Conservation (phyloP, 148 eudicot species). For the Limonium bicolor region DNA sequence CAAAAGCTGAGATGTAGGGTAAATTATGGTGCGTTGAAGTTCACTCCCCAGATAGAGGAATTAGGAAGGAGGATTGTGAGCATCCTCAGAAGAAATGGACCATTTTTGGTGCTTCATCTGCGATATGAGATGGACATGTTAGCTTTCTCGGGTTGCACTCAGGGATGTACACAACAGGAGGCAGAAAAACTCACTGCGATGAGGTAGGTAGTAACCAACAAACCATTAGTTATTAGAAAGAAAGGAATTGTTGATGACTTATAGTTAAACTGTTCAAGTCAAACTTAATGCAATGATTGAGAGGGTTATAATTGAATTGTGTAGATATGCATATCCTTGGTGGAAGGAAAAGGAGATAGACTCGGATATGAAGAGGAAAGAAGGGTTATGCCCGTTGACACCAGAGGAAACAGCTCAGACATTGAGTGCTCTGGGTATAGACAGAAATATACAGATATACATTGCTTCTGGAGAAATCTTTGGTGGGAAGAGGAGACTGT, state of each 20-base stretch:
- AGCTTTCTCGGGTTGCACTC: constrained; percentile 32
- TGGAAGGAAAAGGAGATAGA: constrained; percentile 34
- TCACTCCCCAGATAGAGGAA: constrained; percentile 16
- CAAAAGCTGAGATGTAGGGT: constrained; percentile 28
- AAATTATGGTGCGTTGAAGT: constrained; percentile 14
- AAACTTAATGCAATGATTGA: too few species aligned
- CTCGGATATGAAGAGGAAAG: constrained; percentile 16
- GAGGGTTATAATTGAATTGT: too few species aligned
- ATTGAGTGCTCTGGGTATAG: constrained; percentile 20
- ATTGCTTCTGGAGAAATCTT: constrained; percentile 35
- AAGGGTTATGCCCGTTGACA: constrained; percentile 29
- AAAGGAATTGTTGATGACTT: too few species aligned
- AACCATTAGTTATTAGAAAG: too few species aligned
- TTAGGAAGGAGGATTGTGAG: constrained; percentile 18
- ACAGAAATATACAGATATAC: constrained; percentile 24
- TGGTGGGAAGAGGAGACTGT: constrained; percentile 20
- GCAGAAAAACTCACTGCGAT: constrained; percentile 20
- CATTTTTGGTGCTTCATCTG: constrained; percentile 25
- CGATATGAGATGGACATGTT: constrained; percentile 40
- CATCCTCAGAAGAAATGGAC: constrained; percentile 18
- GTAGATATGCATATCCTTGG: constrained; percentile 34
- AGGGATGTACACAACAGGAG: constrained; percentile 23
- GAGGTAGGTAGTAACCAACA: constrained; percentile 21
- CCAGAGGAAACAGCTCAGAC: constrained; percentile 22
- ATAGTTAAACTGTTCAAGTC: background rate